Base-by-base conservation (phyloP, 805 yeast species). In the Candida ortonii region DNA sequence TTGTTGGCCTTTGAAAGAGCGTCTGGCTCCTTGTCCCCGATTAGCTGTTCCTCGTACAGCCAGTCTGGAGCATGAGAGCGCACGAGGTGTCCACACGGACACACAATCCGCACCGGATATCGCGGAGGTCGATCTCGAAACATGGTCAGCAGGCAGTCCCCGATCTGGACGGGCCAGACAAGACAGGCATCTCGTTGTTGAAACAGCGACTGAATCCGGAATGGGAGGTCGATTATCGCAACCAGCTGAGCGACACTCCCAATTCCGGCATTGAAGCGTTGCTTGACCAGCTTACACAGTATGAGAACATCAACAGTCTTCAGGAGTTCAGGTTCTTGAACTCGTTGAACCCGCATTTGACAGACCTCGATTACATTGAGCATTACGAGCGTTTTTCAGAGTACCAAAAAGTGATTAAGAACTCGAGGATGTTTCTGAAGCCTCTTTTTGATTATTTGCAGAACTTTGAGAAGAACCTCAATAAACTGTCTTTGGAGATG, bases 391-490 rank as follows among this genome's bases (percentile, higher is more conserved):
- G 46, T 7, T 47, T 50, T 32, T 14, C 33, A 7, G 31, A 40
- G 5, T 57, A 58, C 39, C 50, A 57, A 34, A 29, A 45, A 5
- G 48, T 55, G 7, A 44, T 68, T 5, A 42, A 52, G 22, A 34
- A 42, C 10, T 61, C 68, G n/a, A 46, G 65, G 23, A 40, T 52
- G 1, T 63, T 61, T 33, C 43, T 78, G 23, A 57, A 52, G 22
- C 83, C 85, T 3, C 60, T 84, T 20, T 73, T 72, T 38, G 55
- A 59, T 1, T 75, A 78, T 39, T 61, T 86, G 30, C 52, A 53
- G 8, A 59, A 63, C 20, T 85, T 88, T 59, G 80, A 80, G 50
- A 38, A 50, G 3, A 81, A 81, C 39, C 66, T 83, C 36, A 62
- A 70, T 7, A 62, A 67, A 16, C 61, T 80, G 25, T 76, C 86